Percentiles rank a stretch among this genome's conserved stretches.
Conservation (phyloP, 345 rosid genomes). For the Eucalyptus grandis region DNA sequence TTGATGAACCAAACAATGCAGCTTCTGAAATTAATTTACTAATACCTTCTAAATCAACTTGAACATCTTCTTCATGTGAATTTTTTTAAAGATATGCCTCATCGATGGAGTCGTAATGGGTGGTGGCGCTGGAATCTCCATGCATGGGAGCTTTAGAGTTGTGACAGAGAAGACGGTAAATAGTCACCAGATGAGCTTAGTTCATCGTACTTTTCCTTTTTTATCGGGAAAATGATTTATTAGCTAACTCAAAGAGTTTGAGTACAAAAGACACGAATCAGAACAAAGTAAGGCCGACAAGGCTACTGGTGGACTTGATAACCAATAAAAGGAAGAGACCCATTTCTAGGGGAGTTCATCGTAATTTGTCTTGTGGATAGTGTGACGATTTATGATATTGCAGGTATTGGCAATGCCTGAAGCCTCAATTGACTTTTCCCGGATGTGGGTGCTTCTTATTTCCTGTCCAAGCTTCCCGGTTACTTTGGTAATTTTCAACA, state of each 20-base stretch:
- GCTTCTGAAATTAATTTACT: too few relatives aligned
- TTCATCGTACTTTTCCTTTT: too few relatives aligned
- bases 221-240: too few relatives aligned
- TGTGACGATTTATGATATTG: too few relatives aligned
- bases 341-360: too few relatives aligned
- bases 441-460: slow-evolving; percentile 3
- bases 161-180: neutral
- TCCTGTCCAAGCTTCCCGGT: slow-evolving; percentile 3
- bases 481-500: neutral
- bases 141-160: neutral
- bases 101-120: slow-evolving; percentile 1
- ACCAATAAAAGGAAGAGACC: too few relatives aligned
- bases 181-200: neutral
- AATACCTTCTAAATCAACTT: neutral
- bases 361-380: neutral
- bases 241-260: too few relatives aligned
- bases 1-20: neutral
- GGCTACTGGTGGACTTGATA: too few relatives aligned
- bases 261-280: too few relatives aligned
- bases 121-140: neutral
- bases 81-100: neutral
- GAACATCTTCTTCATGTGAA: neutral
- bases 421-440: neutral
- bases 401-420: slow-evolving; percentile 13
- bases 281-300: too few relatives aligned